phyloP scores from a whole-genome alignment of 1,284 basidiomycete species.

The Microbotryomycetes sp. region DNA sequence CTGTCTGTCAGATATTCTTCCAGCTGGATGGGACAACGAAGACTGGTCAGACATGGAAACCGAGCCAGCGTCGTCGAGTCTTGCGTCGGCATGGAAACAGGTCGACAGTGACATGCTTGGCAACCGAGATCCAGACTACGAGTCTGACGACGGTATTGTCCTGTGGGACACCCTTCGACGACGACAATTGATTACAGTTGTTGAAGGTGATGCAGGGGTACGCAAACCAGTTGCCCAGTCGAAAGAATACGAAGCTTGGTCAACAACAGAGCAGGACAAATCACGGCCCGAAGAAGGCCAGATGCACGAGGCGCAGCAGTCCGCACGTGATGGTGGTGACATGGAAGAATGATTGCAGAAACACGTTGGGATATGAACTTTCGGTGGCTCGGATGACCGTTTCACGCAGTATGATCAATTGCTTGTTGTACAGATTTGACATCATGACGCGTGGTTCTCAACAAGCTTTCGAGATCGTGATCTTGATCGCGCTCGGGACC shows the following conservation, averaged over 20 bases:
- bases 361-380: no score
- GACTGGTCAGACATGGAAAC: slow-evolving; percentile 8
- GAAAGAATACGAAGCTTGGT: neutral
- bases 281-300: neutral
- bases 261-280: neutral
- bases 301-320: neutral
- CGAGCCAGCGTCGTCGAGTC: slow-evolving; percentile 7
- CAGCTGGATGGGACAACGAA: slow-evolving; percentile 21
- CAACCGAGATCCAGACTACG: slow-evolving; percentile 31
- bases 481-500: no score
- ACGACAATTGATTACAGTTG: neutral
- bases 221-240: neutral
- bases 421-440: no score
- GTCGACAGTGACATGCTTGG: slow-evolving; percentile 23
- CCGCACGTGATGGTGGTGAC: neutral
- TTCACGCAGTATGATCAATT: no score
- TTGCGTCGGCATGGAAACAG: slow-evolving; percentile 12
- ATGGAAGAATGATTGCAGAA: neutral
- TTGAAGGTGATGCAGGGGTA: neutral
- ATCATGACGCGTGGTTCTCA: no score
- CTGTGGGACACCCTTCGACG: slow-evolving; percentile 21
- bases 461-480: no score
- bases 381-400: no score
- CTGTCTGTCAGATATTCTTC: slow-evolving; percentile 22
- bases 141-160: slow-evolving; percentile 29